Base-by-base conservation (phyloP, 441 rosid genomes). In the Euphorbia corollata region DNA sequence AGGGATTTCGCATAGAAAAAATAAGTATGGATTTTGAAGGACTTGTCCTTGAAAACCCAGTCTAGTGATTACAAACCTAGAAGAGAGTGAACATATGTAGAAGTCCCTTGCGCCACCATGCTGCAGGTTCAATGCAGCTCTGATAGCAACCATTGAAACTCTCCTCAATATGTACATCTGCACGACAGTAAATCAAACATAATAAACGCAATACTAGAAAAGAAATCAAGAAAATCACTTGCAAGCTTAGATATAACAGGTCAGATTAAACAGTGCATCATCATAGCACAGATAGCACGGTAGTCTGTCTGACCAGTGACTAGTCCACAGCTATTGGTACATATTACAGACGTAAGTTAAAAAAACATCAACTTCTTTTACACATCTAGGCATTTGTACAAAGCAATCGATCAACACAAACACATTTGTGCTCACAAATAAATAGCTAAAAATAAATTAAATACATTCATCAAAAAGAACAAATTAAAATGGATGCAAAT, bases 121-220 rank as follows among this genome's bases (percentile, higher is more conserved):
- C 67, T 89, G 87, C 63, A 96, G 96, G 79, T 89, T 96, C 78
- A 92, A 75, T 0, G 98, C 97, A 73, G 96, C 88, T 67, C 94
- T 84, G 59, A 96, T 96, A 27, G 98, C 96, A 64, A 84, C 96
- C 99, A 96, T 96, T 45, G 98, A 85, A 67, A 92, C 79, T 80
- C 96, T 85, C 69, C 99, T 73, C 56, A 96, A 81, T 71, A 96
- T 92, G 73, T 96, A 96, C 98, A 96, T 90, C 99, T 96, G 86
- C 30, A 72, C 70, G 77, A 57, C 58, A 80, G 54, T 24, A 16
- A 70, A 58, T 59, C 5, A 45, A 67, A 7, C 32, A 45, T 61
- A 57, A 68, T 5, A 65, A 36, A 41, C 38, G 0, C 12, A 3
- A 1, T 61, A 48, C 50, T n/a, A 9, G 0, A 45, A 24, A 55